Base-by-base conservation (phyloP, 164 flowering plant genomes). In the Macadamia tetraphylla region DNA sequence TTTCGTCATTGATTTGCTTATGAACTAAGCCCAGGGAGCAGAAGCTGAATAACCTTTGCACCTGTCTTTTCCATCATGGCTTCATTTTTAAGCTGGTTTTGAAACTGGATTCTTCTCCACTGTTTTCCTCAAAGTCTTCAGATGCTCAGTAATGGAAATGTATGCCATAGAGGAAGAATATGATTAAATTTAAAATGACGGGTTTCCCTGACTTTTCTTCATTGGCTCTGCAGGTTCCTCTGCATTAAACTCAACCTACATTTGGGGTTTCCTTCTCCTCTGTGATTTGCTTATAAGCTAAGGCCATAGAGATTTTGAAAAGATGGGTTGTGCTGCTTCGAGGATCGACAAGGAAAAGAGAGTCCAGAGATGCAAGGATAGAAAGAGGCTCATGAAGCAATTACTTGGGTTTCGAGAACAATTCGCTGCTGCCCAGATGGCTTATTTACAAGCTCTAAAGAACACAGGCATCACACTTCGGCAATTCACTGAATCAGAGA, bases 381-480 rank as follows among this genome's bases (percentile, higher is more conserved):
- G 96, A 64, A 88, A 78, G 80, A 83, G 65, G 81, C 57, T 87
- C 18, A 85, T 90, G 86, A 92, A 90, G 67, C 88, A 84, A 62
- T 71, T 90, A 52, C 72, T 90, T 62, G 76, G 70, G 40, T 76
- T 76, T 69, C 75, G 94, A 40, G 80, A 69, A 44, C 88, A 86
- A 68, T 87, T 90, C 74, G 86, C 94, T 9, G 82, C 79, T 63
- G 75, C 94, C 23, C 93, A 81, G 63, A 68, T 87, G 76, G 82
- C 82, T 32, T 92, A 92, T 73, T 75, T 92, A 74, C 87, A 82
- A 63, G 74, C 93, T 56, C 63, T 92, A 71, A 90, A 78, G 75
- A 86, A 92, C 65, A 88, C 89, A 52, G 98, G 98, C n/a, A 84
- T 71, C 12, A 88, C 98, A 9, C 94, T 92, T 64, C 68, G 92